phyloP scores from a whole-genome alignment of 306 rosid species.

The Cucumis melo region DNA sequence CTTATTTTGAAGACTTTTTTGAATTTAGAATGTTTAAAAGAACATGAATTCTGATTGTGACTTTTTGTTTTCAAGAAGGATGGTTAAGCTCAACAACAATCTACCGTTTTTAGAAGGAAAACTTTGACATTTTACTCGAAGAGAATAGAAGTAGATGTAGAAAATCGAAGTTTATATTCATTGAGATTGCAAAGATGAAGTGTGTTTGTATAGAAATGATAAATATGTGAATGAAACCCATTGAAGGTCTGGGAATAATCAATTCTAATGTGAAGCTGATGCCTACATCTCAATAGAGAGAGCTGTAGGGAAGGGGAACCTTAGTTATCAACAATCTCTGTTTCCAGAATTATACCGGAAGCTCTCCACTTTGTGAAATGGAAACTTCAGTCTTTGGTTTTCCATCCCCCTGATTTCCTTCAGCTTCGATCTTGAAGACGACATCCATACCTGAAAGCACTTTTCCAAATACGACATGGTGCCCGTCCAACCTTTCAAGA shows the following conservation, averaged over 20 bases:
- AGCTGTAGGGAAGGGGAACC: neutral
- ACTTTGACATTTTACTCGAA: neutral
- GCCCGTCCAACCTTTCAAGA: slow-evolving; percentile 72
- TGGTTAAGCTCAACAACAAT: neutral
- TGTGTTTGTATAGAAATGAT: neutral
- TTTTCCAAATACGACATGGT: slow-evolving; percentile 50
- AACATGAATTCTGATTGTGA: neutral
- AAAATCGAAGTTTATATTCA: neutral
- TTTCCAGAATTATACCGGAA: slow-evolving; percentile 14
- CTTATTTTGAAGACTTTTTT: neutral
- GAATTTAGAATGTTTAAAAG: neutral
- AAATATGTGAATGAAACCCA: neutral
- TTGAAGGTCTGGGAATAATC: neutral
- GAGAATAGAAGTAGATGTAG: neutral
- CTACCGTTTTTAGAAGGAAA: neutral
- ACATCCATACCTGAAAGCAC: slow-evolving; percentile 42
- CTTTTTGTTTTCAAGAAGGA: neutral
- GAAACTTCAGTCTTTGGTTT: slow-evolving; percentile 24
- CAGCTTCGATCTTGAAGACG: slow-evolving; percentile 35
- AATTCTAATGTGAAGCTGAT: slow-evolving; percentile 1
- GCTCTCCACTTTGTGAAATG: slow-evolving; percentile 40
- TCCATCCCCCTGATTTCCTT: slow-evolving; percentile 19
- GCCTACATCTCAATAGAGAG: neutral
- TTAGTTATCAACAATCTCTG: neutral
- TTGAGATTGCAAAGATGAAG: neutral